Base-by-base conservation (phyloP, 1,284 basidiomycete species). In the Dichomitus squalens region DNA sequence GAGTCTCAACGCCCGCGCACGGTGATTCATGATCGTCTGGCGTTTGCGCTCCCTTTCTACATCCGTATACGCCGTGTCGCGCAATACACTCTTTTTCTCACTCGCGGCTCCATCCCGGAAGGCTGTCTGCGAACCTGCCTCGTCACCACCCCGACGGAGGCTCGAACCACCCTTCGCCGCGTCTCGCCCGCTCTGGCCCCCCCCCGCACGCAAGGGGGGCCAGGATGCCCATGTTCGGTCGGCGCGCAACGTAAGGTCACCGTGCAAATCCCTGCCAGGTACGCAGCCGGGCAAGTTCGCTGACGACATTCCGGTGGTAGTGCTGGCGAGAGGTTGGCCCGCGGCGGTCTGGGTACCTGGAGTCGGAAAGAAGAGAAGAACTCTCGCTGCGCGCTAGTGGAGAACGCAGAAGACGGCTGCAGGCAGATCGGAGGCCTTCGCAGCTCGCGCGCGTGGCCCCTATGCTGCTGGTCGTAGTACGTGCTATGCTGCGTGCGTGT, bases 101-200 rank as follows among this genome's bases (percentile, higher is more conserved):
- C 47, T 25, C 29, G 47, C 44, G 47, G 20, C 60, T 38, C 31
- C 20, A 20, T 38, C 21, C 8, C 49, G 54, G 16, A 38, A 23
- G 27, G 25, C 25, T 21, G 29, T 51, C 27, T 52, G 35, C 31
- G n/a, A n/a, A n/a, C n/a, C n/a, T n/a, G n/a, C n/a, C 58, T 63
- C 53, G 61, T 63, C 58, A 51, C 55, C 55, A 59, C 51, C 61
- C 55, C 61, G 61, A 58, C 61, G 40, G 16, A 41, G 47, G 12
- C 61, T 25, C 52, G 61, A n/a, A 27, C 35, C 2, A 6, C 44
- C 21, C 43, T 20, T 43, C 34, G 3, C 35, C 33, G 23, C 48
- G 54, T 27, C 57, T 49, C 46, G 60, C 49, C 57, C 52, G 57
- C 52, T 59, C 60, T 52, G 16, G 60, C 9, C 52, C 50, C 16